Evolutionary conservation across 352 stramenopile genomes (phyloP), one percentile per base, ranked within the genome.

Genomic region (Elongisporangium prolatum): DNA sequence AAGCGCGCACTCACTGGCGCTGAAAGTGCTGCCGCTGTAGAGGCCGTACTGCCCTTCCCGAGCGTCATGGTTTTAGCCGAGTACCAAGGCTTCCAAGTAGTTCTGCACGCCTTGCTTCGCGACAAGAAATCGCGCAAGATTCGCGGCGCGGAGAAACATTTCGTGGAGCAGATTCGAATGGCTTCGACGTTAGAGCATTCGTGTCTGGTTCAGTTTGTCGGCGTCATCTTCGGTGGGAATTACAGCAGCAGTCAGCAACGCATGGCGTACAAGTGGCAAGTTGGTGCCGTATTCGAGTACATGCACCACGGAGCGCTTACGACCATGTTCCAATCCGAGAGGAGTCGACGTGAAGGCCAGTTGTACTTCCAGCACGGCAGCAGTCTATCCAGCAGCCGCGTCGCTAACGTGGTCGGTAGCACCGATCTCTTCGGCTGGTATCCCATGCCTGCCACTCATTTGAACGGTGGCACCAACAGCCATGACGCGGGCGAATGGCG

Each of bases 171-270:
- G 62, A 82, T 89, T 16, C 79, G 81, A 6, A 60, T 91, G 16
- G 79, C 81, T 20, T 75, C 79, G 1, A 60, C 71, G 3, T 56
- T 91, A 0, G 81, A 91, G 22, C 81, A 91, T 37, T 64, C 75
- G 22, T 84, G 73, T 1, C 84, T 91, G 56, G 81, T 91, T 20
- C 81, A 91, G 62, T 91, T 91, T 57, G 88, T 91, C 57, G 81
- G 81, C 1, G 54, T 91, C n/a, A 88, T 77, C 4, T 84, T 84
- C 21, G 81, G 79, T 13, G 64, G 57, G 22, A 71, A 49, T 34
- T 73, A 59, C 54, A 77, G 44, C 48, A 57, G 50, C 38, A 60
- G 56, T 18, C 65, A 68, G 53, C 70, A 59, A 48, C 56, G 65
- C 20, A 69, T 74, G 52, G 56, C 74, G 0, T 69, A 68, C 8